Evolutionary conservation across 2,329 filamentous ascomycete genomes (phyloP).

Genomic region (Botrytis byssoidea): DNA sequence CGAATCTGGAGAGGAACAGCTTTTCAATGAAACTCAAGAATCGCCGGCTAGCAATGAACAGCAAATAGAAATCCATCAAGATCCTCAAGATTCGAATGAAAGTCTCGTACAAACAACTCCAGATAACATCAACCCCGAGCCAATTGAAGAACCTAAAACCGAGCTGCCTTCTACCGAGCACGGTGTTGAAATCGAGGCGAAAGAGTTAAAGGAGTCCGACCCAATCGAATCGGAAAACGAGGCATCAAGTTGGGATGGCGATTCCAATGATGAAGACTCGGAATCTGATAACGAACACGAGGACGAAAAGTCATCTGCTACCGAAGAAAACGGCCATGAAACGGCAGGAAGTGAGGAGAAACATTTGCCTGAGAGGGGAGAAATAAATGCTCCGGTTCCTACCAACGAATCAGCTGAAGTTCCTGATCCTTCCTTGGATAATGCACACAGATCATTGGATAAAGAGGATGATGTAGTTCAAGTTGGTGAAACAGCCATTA

Average conservation of each 20-base stretch:
- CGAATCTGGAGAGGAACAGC: background rate
- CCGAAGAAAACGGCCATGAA: background rate
- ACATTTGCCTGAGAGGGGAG: background rate
- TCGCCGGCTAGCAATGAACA: background rate
- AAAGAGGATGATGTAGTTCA: background rate
- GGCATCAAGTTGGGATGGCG: constrained; percentile 1
- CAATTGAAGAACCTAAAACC: background rate
- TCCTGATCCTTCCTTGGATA: background rate
- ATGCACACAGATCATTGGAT: background rate
- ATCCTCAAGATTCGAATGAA: background rate
- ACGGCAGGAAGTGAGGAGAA: background rate
- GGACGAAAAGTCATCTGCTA: background rate
- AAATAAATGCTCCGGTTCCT: background rate
- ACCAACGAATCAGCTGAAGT: background rate
- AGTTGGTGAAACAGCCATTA: background rate
- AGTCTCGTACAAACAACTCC: background rate
- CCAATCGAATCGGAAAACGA: background rate
- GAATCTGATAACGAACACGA: background rate
- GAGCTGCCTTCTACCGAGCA: background rate
- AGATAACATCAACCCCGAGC: background rate
- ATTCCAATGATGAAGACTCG: background rate
- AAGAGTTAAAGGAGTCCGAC: background rate
- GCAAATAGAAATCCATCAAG: background rate
- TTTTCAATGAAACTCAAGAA: background rate
- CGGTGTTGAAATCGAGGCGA: background rate